These are phyloP conservation scores for Nicotiana tabacum DNA, from an alignment of 257 asterid species.

Conservation along the genomic window DNA sequence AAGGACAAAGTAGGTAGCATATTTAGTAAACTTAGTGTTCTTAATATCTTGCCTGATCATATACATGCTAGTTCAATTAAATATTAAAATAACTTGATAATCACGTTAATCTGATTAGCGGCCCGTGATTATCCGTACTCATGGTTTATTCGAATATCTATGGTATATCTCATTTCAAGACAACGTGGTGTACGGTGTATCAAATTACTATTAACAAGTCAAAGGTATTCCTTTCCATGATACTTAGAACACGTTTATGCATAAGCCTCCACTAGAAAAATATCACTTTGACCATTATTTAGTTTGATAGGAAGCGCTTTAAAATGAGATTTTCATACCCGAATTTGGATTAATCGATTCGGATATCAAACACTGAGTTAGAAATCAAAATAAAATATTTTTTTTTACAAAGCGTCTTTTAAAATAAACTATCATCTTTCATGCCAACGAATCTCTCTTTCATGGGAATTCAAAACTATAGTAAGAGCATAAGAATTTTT, in stretches of 20 bases:
- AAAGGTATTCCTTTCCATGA: neutral
- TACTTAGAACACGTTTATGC: neutral
- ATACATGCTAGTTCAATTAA: neutral
- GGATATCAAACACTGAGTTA: too few relatives aligned
- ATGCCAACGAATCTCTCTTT: too few relatives aligned
- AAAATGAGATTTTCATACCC: too few relatives aligned
- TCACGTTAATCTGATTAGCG: neutral
- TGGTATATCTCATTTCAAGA: neutral
- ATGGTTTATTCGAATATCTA: neutral
- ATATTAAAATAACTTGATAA: neutral
- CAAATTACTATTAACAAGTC: neutral
- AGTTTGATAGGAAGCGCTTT: too few relatives aligned
- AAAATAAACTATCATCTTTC: too few relatives aligned
- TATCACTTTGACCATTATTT: too few relatives aligned
- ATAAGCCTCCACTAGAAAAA: neutral
- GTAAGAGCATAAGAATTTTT: too few relatives aligned
- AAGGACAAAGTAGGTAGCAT: neutral
- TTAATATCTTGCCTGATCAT: neutral
- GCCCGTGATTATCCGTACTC: neutral
- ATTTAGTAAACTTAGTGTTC: neutral
- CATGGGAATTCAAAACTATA: too few relatives aligned
- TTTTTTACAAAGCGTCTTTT: too few relatives aligned
- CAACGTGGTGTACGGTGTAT: neutral
- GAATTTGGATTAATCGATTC: too few relatives aligned
- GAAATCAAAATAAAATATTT: too few relatives aligned